A percentile compares a stretch with the other conserved stretches of the same genome.
Evolutionary conservation across 2,329 filamentous ascomycete species (phyloP).

Genomic region (Gaeumannomyces tritici): DNA sequence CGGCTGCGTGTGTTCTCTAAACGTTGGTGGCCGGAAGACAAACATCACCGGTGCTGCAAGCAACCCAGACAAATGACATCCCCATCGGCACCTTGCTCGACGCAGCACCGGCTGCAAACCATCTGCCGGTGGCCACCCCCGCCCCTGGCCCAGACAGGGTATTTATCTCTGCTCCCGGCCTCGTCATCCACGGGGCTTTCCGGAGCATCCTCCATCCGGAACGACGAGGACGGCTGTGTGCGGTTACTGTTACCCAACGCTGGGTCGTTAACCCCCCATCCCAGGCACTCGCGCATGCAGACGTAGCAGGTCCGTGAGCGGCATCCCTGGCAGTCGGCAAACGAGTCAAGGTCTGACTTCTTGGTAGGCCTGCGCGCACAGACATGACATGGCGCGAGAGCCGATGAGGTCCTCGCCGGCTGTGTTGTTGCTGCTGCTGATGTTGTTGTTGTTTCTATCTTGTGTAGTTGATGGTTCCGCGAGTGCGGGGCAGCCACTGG

Average conservation of each 20-base stretch:
- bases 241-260: constrained; percentile 12
- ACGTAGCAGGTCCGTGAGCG: constrained; percentile 55
- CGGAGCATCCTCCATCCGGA: constrained; percentile 41
- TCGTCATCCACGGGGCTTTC: constrained; percentile 12
- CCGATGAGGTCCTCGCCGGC: constrained; percentile 5
- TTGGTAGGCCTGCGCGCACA: constrained; percentile 57
- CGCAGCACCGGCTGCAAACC: constrained; percentile 59
- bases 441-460: not conserved
- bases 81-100: constrained; percentile 54
- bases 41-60: constrained; percentile 18
- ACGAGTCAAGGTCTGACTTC: constrained; percentile 56
- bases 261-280: constrained; percentile 27
- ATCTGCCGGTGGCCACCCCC: constrained; percentile 36
- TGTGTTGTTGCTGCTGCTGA: not conserved
- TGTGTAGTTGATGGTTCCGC: not conserved
- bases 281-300: constrained; percentile 55
- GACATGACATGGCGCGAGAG: constrained; percentile 51
- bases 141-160: constrained; percentile 24
- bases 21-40: not conserved
- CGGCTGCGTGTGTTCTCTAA: not conserved
- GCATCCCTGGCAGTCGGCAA: constrained; percentile 54
- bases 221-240: constrained; percentile 19
- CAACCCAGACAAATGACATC: constrained; percentile 60
- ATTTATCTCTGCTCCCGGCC: constrained; percentile 5
- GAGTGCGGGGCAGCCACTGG: not conserved